These are phyloP conservation scores for Mercurialis annua DNA, from an alignment of 345 rosid species.

Conservation along the genomic window DNA sequence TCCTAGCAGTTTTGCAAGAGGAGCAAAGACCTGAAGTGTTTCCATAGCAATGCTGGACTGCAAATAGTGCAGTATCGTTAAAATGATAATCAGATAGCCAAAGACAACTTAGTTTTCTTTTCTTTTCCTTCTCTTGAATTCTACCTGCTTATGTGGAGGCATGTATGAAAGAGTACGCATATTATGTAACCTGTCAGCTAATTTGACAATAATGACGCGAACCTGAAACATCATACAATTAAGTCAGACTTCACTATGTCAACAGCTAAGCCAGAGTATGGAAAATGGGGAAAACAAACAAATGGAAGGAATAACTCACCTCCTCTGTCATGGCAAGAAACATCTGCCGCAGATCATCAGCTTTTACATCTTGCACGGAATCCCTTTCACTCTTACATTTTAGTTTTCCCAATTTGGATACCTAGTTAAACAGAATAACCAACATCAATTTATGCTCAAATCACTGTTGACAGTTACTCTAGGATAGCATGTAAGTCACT, in stretches of 20 bases:
- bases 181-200: constrained; percentile 96
- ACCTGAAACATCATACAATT: constrained; percentile 55
- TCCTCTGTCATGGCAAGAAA: constrained; percentile 97
- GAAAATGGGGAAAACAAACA: too few species aligned
- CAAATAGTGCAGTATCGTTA: constrained; percentile 27
- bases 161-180: constrained; percentile 93
- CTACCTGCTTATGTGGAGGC: constrained; percentile 98
- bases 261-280: constrained; percentile 14
- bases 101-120: constrained; percentile 7
- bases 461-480: background rate
- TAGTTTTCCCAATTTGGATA: constrained; percentile 89
- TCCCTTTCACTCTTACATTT: constrained; percentile 71
- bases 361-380: constrained; percentile 92
- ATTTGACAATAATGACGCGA: constrained; percentile 96
- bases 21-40: constrained; percentile 97
- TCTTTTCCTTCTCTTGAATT: background rate
- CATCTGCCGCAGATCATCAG: constrained; percentile 99
- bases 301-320: constrained; percentile 35
- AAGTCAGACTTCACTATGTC: constrained; percentile 16
- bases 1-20: constrained; percentile 91
- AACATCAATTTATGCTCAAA: constrained; percentile 13
- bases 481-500: constrained; percentile 3
- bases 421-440: constrained; percentile 40
- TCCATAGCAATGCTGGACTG: constrained; percentile 98
- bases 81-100: constrained; percentile 15